These are phyloP conservation scores for Phanerodontia chrysosporium DNA, from an alignment of 768 basidiomycete genomes.

Conservation along the genomic window DNA sequence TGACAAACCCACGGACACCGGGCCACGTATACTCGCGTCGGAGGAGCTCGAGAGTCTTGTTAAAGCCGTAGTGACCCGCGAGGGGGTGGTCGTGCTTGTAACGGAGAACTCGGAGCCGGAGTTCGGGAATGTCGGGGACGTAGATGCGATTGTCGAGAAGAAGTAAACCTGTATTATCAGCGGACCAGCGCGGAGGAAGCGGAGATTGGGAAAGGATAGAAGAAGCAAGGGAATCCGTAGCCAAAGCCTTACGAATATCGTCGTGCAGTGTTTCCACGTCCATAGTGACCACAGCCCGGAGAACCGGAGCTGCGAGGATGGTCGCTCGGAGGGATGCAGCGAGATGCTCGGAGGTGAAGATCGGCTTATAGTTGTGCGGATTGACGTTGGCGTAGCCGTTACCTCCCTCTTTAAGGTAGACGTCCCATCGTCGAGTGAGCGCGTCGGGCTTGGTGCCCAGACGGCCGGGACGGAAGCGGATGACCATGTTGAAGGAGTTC, in stretches of 20 bases:
- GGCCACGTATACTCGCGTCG: slow-evolving; percentile 39
- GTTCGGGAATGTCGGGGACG: slow-evolving; percentile 25
- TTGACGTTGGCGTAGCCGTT: slow-evolving; percentile 6
- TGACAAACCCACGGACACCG: slow-evolving; percentile 20
- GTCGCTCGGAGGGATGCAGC: slow-evolving; percentile 5
- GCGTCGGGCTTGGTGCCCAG: slow-evolving; percentile 16
- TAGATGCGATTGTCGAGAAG: slow-evolving; percentile 25
- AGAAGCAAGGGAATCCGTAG: slow-evolving; percentile 8
- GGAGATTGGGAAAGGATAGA: slow-evolving; percentile 20
- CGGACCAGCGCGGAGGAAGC: slow-evolving; percentile 13
- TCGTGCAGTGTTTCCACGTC: slow-evolving; percentile 18
- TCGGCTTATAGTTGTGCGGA: slow-evolving; percentile 5
- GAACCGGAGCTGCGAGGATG: not conserved
- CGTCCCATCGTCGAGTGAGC: slow-evolving; percentile 20
- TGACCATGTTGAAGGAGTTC: slow-evolving; percentile 18
- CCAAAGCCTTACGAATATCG: slow-evolving; percentile 18
- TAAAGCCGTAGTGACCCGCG: slow-evolving; percentile 39
- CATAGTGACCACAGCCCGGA: slow-evolving; percentile 17
- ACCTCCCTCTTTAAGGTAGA: slow-evolving; percentile 22
- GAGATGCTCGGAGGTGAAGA: slow-evolving; percentile 9
- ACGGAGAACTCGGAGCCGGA: slow-evolving; percentile 27
- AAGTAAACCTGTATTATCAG: slow-evolving; percentile 14
- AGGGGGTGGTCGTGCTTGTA: slow-evolving; percentile 32
- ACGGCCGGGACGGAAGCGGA: slow-evolving; percentile 28
- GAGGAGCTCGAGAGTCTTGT: slow-evolving; percentile 29